These are phyloP conservation scores for Cornus suecica DNA, from an alignment of 148 eudicot species.

Conservation along the genomic window DNA sequence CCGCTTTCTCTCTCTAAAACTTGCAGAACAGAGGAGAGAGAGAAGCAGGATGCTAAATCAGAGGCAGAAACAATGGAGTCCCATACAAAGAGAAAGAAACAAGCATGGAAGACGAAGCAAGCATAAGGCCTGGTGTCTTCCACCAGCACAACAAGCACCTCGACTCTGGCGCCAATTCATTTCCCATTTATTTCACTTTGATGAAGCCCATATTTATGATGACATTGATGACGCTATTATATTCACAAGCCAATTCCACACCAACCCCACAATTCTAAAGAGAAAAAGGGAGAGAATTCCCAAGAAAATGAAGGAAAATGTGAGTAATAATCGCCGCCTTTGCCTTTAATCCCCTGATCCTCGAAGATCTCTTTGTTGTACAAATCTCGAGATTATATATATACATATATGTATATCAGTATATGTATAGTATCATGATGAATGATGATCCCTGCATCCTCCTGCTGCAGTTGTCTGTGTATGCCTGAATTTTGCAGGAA, in stretches of 20 bases:
- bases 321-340: conserved; percentile 58
- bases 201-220: conserved; percentile 2
- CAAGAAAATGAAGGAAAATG: not conserved
- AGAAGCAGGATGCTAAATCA: not conserved
- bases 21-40: not conserved
- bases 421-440: not conserved
- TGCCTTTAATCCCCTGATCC: conserved; percentile 27
- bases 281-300: not conserved
- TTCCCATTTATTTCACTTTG: conserved; percentile 2
- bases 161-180: conserved; percentile 17
- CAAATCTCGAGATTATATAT: conserved; percentile 32
- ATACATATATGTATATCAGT: not conserved
- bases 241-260: not conserved
- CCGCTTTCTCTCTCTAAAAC: conserved; percentile 17
- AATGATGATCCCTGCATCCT: not conserved
- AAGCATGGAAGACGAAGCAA: conserved; percentile 1
- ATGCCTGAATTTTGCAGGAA: conserved; percentile 9
- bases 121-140: not conserved
- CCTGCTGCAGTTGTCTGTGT: conserved; percentile 3
- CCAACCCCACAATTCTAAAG: conserved; percentile 7
- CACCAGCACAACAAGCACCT: conserved; percentile 8
- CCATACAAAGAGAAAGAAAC: conserved; percentile 5
- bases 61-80: conserved; percentile 14
- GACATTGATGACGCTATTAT: conserved; percentile 20
- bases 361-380: conserved; percentile 22